phyloP scores from a whole-genome alignment of 83 land plant genomes.

The Diphasiastrum complanatum region DNA sequence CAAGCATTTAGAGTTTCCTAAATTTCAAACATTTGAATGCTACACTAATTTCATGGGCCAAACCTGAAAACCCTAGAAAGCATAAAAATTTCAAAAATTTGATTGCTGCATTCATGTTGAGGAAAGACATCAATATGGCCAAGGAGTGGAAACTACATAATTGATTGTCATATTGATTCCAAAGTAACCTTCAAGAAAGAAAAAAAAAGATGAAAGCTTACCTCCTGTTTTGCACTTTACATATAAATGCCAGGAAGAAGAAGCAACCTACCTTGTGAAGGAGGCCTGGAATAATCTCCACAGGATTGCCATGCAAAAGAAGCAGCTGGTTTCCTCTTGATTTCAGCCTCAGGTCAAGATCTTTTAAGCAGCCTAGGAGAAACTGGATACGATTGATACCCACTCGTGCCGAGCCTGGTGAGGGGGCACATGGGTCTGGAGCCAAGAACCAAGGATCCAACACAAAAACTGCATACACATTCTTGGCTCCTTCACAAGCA shows the following conservation, averaged over 20 bases:
- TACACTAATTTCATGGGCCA: too few relatives aligned
- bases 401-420: slow-evolving; percentile 69
- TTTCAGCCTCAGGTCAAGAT: slow-evolving; percentile 52
- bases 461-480: slow-evolving; percentile 74
- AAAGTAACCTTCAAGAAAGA: neutral
- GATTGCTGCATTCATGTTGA: too few relatives aligned
- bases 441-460: slow-evolving; percentile 76
- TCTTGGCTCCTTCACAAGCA: slow-evolving; percentile 40
- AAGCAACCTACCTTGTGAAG: slow-evolving; percentile 44
- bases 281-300: slow-evolving; percentile 42
- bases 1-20: too few relatives aligned
- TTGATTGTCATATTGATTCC: too few relatives aligned
- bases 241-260: too few relatives aligned
- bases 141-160: too few relatives aligned
- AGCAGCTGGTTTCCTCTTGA: slow-evolving; percentile 59
- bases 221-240: too few relatives aligned
- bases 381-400: slow-evolving; percentile 78
- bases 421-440: slow-evolving; percentile 65
- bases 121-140: too few relatives aligned
- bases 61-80: too few relatives aligned
- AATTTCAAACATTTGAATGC: too few relatives aligned
- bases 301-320: slow-evolving; percentile 67
- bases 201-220: neutral
- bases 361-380: slow-evolving; percentile 59
- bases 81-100: too few relatives aligned